Conservation (phyloP, 495 filamentous ascomycete genomes). For the Immersiella caudata region DNA sequence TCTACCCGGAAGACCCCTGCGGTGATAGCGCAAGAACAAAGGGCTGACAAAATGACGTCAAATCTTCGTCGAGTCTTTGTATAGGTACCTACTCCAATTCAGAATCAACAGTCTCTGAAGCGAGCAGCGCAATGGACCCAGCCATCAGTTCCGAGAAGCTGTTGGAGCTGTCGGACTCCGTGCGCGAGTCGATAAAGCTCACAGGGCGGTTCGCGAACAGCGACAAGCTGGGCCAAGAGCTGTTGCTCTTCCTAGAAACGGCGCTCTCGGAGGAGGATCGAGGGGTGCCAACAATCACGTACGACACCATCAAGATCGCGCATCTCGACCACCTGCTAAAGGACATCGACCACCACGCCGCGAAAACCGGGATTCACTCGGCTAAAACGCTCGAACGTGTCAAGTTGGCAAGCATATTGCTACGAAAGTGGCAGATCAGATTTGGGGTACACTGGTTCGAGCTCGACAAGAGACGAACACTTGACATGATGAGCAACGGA, state of each 20-base stretch:
- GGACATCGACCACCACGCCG: constrained; percentile 30
- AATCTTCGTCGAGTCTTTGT: not conserved
- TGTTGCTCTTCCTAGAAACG: constrained; percentile 41
- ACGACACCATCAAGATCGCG: constrained; percentile 42
- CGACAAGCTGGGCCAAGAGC: constrained; percentile 24
- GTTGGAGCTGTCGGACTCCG: constrained; percentile 8
- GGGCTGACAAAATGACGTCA: constrained; percentile 8
- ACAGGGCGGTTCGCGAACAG: not conserved
- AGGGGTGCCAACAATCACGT: constrained; percentile 25
- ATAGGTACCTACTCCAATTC: constrained; percentile 8
- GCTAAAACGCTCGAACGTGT: constrained; percentile 23
- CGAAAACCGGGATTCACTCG: not conserved
- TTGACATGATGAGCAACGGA: constrained; percentile 35
- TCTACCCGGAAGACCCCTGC: not conserved
- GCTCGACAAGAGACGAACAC: constrained; percentile 44
- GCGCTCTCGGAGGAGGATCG: constrained; percentile 39
- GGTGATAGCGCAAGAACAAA: not conserved
- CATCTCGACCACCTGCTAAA: constrained; percentile 48
- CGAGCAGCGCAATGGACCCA: constrained; percentile 13
- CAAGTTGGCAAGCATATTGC: constrained; percentile 36
- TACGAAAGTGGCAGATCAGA: constrained; percentile 41
- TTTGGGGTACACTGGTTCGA: constrained; percentile 44
- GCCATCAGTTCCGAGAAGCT: not conserved
- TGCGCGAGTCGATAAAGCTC: not conserved
- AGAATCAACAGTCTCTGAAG: not conserved